Evolutionary conservation across 2,329 filamentous ascomycete genomes (phyloP).

Genomic region (Colletotrichum orbiculare): DNA sequence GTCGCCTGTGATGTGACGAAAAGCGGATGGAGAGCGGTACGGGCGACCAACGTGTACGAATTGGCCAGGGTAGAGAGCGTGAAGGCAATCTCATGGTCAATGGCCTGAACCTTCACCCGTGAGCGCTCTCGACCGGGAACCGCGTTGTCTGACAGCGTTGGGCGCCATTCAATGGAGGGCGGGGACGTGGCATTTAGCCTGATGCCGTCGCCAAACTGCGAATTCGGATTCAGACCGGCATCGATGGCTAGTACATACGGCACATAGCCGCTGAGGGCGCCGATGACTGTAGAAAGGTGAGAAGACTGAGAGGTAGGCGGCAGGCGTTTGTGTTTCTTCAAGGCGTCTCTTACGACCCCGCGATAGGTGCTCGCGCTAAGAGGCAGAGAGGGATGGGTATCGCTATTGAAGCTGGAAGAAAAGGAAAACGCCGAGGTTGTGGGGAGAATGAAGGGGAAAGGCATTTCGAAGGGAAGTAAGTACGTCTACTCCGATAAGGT

Average conservation of each 20-base stretch:
- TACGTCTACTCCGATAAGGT: not conserved
- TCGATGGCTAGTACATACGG: constrained; percentile 86
- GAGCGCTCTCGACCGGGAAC: constrained; percentile 72
- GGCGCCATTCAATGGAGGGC: constrained; percentile 83
- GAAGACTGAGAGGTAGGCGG: constrained; percentile 75
- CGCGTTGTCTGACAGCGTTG: constrained; percentile 75
- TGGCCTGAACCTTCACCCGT: constrained; percentile 75
- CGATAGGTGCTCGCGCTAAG: constrained; percentile 85
- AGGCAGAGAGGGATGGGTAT: constrained; percentile 89
- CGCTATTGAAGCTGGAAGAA: constrained; percentile 78
- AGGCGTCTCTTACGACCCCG: constrained; percentile 81
- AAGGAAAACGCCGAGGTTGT: constrained; percentile 91
- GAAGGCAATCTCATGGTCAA: constrained; percentile 88
- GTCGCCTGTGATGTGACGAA: constrained; percentile 74
- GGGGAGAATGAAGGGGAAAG: constrained; percentile 87
- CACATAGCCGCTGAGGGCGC: constrained; percentile 79
- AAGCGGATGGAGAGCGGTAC: constrained; percentile 77
- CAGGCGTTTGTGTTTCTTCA: constrained; percentile 93
- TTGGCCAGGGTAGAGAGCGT: constrained; percentile 81
- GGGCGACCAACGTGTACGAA: constrained; percentile 77
- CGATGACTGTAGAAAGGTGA: constrained; percentile 76
- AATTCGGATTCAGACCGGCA: constrained; percentile 70
- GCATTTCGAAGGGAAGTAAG: constrained; percentile 68
- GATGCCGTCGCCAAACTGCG: constrained; percentile 68
- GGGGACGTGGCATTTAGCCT: constrained; percentile 71